Percentiles rank a stretch among this genome's conserved stretches.
Conservation (phyloP, 2,329 filamentous ascomycete genomes). For the Apiospora rasikravindrae region DNA sequence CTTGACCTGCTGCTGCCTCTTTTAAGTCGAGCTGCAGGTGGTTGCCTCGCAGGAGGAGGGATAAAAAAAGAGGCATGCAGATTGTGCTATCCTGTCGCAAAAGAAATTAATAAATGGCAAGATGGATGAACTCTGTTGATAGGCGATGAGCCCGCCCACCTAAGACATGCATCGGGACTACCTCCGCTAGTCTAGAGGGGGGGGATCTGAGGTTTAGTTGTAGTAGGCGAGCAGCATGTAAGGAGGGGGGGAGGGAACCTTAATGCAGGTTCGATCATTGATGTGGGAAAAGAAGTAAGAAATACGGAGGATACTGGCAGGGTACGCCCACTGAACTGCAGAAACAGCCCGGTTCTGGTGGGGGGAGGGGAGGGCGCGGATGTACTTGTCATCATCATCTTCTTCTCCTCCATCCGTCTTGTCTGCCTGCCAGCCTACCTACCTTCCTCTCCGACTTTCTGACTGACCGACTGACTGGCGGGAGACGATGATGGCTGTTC, state of each 20-base stretch:
- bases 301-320: too few relatives aligned
- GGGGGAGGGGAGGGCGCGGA: too few relatives aligned
- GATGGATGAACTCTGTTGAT: conserved; percentile 6
- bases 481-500: neutral
- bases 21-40: neutral
- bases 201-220: neutral
- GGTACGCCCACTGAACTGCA: neutral
- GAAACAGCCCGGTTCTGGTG: neutral
- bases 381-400: neutral
- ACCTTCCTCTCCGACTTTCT: neutral
- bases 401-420: neutral
- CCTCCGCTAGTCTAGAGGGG: conserved; percentile 1
- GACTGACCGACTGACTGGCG: neutral
- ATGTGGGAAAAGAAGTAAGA: neutral
- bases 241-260: neutral
- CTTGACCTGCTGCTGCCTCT: conserved; percentile 7
- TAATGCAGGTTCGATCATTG: conserved; percentile 2
- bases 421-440: neutral
- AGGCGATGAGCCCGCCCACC: neutral
- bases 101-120: neutral
- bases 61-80: neutral
- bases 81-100: neutral
- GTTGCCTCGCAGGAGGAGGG: neutral
- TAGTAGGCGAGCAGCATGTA: neutral
- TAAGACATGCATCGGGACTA: conserved; percentile 11